A percentile compares a stretch with the other conserved stretches of the same genome.
Evolutionary conservation across 2,329 filamentous ascomycete species (phyloP).

Genomic region (Celoporthe dispersa): DNA sequence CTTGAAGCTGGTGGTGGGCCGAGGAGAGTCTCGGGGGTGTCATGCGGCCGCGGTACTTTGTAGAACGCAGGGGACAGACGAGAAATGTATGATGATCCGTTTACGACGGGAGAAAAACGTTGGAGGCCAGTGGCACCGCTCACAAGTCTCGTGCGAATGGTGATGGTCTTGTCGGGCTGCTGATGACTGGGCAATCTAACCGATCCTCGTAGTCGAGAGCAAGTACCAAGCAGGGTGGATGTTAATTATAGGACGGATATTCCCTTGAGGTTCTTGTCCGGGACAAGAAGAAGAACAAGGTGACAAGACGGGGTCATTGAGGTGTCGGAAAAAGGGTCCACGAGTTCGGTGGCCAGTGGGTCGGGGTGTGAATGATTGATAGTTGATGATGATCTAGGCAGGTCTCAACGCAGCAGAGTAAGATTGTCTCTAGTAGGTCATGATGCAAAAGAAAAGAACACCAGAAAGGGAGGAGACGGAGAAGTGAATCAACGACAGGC

Average conservation of each 20-base stretch:
- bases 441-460: background rate
- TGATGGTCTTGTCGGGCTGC: background rate
- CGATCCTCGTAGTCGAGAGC: background rate
- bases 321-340: background rate
- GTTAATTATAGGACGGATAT: background rate
- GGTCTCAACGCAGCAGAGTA: slow-evolving; percentile 4
- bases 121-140: background rate
- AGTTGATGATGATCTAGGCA: background rate
- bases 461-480: background rate
- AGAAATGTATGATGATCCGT: background rate
- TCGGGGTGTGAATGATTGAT: background rate
- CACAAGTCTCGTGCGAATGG: background rate
- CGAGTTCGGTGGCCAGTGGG: no score
- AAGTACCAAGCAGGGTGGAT: no score
- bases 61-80: background rate
- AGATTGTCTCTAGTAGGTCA: background rate
- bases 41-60: slow-evolving; percentile 4
- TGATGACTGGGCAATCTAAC: slow-evolving; percentile 7
- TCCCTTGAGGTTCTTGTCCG: background rate
- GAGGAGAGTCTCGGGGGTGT: slow-evolving; percentile 9
- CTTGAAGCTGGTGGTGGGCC: background rate
- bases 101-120: background rate
- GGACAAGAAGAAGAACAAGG: background rate
- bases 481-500: background rate
- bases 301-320: background rate